Conservation (phyloP, 2,329 filamentous ascomycete species). For the Coniochaeta pulveracea region DNA sequence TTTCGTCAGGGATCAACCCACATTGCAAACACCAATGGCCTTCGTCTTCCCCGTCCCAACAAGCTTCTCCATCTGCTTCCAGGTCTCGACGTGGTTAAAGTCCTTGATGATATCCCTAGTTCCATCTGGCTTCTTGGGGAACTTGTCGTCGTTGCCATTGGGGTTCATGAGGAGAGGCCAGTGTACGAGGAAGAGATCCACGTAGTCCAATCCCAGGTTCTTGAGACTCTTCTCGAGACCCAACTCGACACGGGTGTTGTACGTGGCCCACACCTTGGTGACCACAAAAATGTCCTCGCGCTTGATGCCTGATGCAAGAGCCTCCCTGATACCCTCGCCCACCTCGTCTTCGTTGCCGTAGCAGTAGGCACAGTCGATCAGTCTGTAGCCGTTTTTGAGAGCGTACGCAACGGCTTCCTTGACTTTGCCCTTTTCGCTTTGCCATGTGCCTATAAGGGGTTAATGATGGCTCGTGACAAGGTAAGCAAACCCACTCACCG, state of each 20-base stretch:
- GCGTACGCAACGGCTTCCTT: slow-evolving; percentile 46
- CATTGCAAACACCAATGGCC: slow-evolving; percentile 45
- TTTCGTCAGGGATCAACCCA: no score
- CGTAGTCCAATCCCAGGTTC: slow-evolving; percentile 64
- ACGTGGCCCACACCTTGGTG: slow-evolving; percentile 78
- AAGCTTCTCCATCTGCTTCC: slow-evolving; percentile 64
- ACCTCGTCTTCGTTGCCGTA: slow-evolving; percentile 79
- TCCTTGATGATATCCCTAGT: slow-evolving; percentile 58
- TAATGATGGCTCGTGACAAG: no score
- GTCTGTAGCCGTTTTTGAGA: slow-evolving; percentile 43
- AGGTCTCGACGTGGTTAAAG: slow-evolving; percentile 65
- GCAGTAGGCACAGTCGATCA: slow-evolving; percentile 64
- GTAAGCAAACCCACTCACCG: slow-evolving; percentile 26
- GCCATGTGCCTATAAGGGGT: slow-evolving; percentile 55
- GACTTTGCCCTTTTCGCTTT: slow-evolving; percentile 47
- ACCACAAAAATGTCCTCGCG: slow-evolving; percentile 74
- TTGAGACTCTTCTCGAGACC: slow-evolving; percentile 63
- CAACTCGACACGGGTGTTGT: slow-evolving; percentile 57
- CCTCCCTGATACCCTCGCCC: slow-evolving; percentile 64
- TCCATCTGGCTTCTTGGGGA: slow-evolving; percentile 66
- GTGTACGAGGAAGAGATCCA: slow-evolving; percentile 74
- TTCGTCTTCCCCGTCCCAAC: slow-evolving; percentile 45
- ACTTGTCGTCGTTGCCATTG: slow-evolving; percentile 55
- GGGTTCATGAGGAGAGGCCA: slow-evolving; percentile 78
- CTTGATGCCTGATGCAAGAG: slow-evolving; percentile 58